phyloP scores from a whole-genome alignment of 1,139 yeast species.

The Yamadazyma diddensiae region DNA sequence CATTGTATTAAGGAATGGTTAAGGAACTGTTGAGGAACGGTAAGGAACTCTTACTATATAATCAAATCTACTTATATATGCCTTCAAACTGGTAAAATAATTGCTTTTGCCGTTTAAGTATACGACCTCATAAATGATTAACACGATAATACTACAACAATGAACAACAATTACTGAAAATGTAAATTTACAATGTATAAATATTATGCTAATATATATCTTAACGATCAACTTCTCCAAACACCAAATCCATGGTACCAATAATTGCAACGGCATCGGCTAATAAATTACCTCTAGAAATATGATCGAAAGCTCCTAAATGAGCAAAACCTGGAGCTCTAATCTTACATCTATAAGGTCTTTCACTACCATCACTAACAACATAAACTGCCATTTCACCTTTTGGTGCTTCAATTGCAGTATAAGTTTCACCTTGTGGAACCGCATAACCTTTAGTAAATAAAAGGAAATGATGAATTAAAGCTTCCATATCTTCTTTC shows the following conservation, averaged over 20 bases:
- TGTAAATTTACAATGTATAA: constrained; percentile 1
- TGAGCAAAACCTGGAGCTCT: constrained; percentile 94
- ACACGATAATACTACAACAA: no score
- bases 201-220: constrained; percentile 9
- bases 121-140: no score
- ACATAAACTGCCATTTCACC: constrained; percentile 94
- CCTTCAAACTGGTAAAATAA: no score
- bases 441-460: constrained; percentile 88
- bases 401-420: constrained; percentile 92
- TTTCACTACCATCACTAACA: constrained; percentile 84
- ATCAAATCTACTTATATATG: no score
- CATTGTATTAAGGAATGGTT: no score
- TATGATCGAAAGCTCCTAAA: constrained; percentile 83
- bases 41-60: no score
- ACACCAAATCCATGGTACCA: constrained; percentile 94
- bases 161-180: neutral
- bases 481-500: constrained; percentile 94
- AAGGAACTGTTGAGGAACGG: no score
- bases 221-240: constrained; percentile 91
- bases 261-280: constrained; percentile 94
- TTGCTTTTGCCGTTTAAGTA: no score
- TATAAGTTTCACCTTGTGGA: constrained; percentile 88
- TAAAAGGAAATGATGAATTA: constrained; percentile 83
- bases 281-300: constrained; percentile 80
- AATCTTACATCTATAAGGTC: constrained; percentile 90